Evolutionary conservation across 2,329 filamentous ascomycete species (phyloP).

Genomic region (Xylariaceae sp.): DNA sequence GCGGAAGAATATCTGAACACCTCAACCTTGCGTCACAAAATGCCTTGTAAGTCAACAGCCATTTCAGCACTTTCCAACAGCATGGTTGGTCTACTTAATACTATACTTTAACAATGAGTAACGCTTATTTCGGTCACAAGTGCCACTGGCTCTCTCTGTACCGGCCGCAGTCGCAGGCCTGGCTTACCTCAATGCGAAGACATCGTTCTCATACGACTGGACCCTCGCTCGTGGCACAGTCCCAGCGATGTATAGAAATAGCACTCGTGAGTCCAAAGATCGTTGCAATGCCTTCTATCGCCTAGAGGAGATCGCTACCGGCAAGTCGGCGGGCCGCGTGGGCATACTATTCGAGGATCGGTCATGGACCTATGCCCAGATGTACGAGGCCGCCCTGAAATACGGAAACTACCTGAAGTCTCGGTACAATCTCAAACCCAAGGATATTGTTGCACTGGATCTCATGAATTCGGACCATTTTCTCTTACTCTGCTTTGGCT

Average conservation of each 20-base stretch:
- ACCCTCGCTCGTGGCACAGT: constrained; percentile 62
- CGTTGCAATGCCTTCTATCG: constrained; percentile 75
- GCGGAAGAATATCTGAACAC: neutral
- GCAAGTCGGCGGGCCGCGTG: constrained; percentile 54
- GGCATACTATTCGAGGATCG: constrained; percentile 73
- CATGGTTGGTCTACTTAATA: neutral
- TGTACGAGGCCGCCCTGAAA: constrained; percentile 72
- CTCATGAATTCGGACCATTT: constrained; percentile 83
- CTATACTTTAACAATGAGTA: constrained; percentile 1
- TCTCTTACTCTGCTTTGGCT: constrained; percentile 74
- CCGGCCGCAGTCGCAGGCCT: constrained; percentile 69
- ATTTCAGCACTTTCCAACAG: neutral
- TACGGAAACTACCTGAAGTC: constrained; percentile 78
- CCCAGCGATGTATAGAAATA: constrained; percentile 50
- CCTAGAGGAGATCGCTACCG: constrained; percentile 70
- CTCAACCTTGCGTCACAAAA: constrained; percentile 3
- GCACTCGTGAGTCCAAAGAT: constrained; percentile 60
- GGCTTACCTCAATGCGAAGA: constrained; percentile 81
- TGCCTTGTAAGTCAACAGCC: constrained; percentile 28
- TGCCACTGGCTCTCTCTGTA: constrained; percentile 59
- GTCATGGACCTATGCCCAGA: constrained; percentile 75
- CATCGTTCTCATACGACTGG: constrained; percentile 69
- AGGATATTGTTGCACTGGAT: constrained; percentile 80
- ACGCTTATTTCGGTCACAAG: constrained; percentile 39
- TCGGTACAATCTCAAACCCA: constrained; percentile 65